phyloP scores from a whole-genome alignment of 176 grass and related monocot genomes.

The Juncus effusus region DNA sequence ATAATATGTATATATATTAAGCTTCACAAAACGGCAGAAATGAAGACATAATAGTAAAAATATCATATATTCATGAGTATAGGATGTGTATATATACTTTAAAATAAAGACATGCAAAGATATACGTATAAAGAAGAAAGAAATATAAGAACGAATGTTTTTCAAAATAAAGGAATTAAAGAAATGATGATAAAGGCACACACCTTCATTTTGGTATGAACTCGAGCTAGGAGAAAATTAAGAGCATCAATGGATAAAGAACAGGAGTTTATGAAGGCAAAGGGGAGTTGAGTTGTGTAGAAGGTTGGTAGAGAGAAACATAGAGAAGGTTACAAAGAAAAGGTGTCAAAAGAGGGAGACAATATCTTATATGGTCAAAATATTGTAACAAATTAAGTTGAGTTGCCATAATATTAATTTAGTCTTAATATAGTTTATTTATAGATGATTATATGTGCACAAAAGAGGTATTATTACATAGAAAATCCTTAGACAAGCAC shows the following conservation, averaged over 20 bases:
- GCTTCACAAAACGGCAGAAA: neutral
- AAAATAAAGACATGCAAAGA: neutral
- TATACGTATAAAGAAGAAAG: neutral
- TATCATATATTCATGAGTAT: no score
- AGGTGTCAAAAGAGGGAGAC: conserved; percentile 24
- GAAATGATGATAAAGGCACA: conserved; percentile 10
- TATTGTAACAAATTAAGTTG: neutral
- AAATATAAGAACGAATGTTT: neutral
- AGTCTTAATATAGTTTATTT: no score
- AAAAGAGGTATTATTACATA: neutral
- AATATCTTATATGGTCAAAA: conserved; percentile 6
- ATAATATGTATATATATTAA: neutral
- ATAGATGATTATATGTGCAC: neutral
- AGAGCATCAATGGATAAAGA: conserved; percentile 49
- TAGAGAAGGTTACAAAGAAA: conserved; percentile 56
- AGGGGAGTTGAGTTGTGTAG: conserved; percentile 9
- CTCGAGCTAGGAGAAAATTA: conserved; percentile 2
- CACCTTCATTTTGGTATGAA: conserved; percentile 60
- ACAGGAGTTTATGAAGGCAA: conserved; percentile 28
- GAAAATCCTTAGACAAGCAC: conserved; percentile 1
- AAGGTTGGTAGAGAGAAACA: conserved; percentile 62
- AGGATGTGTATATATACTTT: no score
- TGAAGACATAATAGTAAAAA: neutral
- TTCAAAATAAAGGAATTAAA: conserved; percentile 1
- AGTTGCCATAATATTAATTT: no score